Evolutionary conservation across 106 monocot species (phyloP), one percentile per base, ranked within the genome.

Genomic region (Dendrobium officinale): DNA sequence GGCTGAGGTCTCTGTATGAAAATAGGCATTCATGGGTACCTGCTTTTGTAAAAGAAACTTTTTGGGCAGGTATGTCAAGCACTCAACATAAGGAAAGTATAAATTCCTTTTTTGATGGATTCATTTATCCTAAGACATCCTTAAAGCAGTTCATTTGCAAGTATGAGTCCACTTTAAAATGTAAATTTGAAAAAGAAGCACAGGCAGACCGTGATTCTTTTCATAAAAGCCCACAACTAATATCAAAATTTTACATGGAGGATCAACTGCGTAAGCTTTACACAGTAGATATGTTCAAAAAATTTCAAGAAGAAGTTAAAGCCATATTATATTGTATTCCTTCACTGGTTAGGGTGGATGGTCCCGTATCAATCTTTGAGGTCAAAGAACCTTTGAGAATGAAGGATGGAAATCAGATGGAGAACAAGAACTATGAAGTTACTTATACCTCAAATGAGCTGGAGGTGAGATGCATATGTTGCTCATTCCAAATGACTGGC

Each of bases 271-370:
- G 83, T 41, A 86, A 84, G 78, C 27, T 84, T 77, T 89, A 89
- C 81, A 89, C 86, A 9, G 85, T 89, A 33, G 81, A 89, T 61
- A 89, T 89, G 81, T 89, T 89, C 41, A 89, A 89, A 77, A 89
- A 84, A 47, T 89, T 89, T 48, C 89, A 89, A 72, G 89, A 89
- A 75, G 89, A 89, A 78, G 76, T 89, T 2, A 86, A 89, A 79
- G 89, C 89, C 55, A 89, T 89, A 76, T 81, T 89, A 79, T 86
- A 89, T 37, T 89, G 89, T 78, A 86, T 79, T 27, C 83, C 86
- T 44, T 64, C 84, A 55, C 72, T 84, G 17, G 56, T 84, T 79
- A 83, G 67, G 78, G 83, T 81, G 26, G 89, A 89, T 75, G 89
- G 89, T 19, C 77, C 81, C 18, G 40, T 83, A n/a, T 84, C 89